A percentile compares a stretch with the other conserved stretches of the same genome.
Evolutionary conservation across 192 early-diverging fungal species (phyloP).

Genomic region (Kappamyces sp.): DNA sequence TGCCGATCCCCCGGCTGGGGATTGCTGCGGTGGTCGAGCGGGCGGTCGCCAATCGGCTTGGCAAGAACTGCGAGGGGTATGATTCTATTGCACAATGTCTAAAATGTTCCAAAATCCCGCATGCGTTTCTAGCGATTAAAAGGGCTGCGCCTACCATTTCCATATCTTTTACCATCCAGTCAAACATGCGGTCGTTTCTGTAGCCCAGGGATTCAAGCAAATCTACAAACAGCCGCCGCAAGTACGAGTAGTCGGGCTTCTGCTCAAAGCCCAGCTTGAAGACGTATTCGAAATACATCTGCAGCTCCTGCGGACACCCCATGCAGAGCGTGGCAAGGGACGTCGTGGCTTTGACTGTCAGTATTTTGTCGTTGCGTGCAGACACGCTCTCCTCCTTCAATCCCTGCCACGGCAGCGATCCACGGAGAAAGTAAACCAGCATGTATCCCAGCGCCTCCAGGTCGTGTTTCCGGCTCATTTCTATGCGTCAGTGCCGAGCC

Average conservation of each 20-base stretch:
- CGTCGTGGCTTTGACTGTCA: constrained; percentile 88
- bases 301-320: constrained; percentile 79
- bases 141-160: too few species aligned
- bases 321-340: constrained; percentile 72
- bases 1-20: too few species aligned
- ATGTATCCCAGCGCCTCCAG: constrained; percentile 85
- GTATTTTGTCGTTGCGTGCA: constrained; percentile 92
- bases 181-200: constrained; percentile 85
- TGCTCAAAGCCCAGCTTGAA: constrained; percentile 83
- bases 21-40: too few species aligned
- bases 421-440: constrained; percentile 86
- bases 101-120: too few species aligned
- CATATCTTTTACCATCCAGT: constrained; percentile 61
- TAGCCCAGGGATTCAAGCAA: constrained; percentile 76
- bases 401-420: constrained; percentile 88
- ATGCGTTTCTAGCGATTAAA: too few species aligned
- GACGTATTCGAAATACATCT: constrained; percentile 81
- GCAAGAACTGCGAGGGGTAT: too few species aligned
- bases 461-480: constrained; percentile 87
- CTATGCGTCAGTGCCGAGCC: constrained; percentile 35
- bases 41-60: too few species aligned
- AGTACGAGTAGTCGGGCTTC: constrained; percentile 84
- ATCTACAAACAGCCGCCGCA: constrained; percentile 80
- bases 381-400: constrained; percentile 83
- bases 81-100: too few species aligned